Evolutionary conservation across 495 filamentous ascomycete species (phyloP), one percentile per base, ranked within the genome.

Genomic region (Sordaria brevicollis): DNA sequence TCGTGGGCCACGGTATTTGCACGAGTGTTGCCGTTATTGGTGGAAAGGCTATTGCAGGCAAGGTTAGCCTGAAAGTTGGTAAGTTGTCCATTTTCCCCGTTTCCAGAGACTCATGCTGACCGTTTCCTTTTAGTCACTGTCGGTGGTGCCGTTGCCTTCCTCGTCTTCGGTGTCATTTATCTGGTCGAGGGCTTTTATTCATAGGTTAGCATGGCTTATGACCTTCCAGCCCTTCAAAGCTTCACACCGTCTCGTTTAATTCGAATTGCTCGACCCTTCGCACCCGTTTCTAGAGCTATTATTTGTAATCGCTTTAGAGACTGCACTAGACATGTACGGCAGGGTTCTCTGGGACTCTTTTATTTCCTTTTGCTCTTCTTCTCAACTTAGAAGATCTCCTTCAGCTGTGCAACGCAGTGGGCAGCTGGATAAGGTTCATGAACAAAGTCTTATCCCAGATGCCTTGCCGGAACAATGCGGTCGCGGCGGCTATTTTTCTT

Each of bases 61-160:
- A 86, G 79, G 96, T 99, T 69, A 97, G 94, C 85, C 88, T 99
- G 81, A 91, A 93, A 85, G 92, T 96, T 85, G 93, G 95, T 98
- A 88, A 86, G 94, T 93, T 49, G 62, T 29, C 8, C 13, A 15
- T 49, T 15, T 37, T 35, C 7, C 31, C 5, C 13, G 13, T 21
- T 71, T 35, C 35, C 2, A 13, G 15, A 9, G 6, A 17, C 15
- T 0, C 49, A 68, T 35, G 41, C 76, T 81, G 73, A 75, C 71
- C 74, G 80, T 76, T 78, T 39, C 17, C 43, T 5, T 65, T 35
- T 74, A 99, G 95, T 99, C 31, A 99, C 95, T 29, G 84, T 99
- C 13, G 96, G 96, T 67, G 96, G 95, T 69, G 95, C 95, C n/a
- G 80, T 88, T 39, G 93, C 94, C 8, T 99, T 99, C 82, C 80